Conservation (phyloP, 441 rosid species). For the Gossypium schwendimanii region DNA sequence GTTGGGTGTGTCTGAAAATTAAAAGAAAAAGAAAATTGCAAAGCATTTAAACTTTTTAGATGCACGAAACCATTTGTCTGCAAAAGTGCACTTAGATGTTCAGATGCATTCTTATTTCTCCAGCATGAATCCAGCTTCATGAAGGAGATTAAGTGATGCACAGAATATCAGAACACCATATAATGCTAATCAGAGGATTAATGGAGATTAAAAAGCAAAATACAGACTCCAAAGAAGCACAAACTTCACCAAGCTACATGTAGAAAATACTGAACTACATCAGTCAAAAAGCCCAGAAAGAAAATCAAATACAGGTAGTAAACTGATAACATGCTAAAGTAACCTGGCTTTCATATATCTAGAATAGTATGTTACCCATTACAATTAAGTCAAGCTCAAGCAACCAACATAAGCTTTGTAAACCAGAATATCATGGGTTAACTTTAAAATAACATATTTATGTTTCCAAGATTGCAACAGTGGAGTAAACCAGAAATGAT, state of each 20-base stretch:
- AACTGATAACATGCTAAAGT: background rate
- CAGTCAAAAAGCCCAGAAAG: background rate
- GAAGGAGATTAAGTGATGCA: background rate
- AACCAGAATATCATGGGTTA: background rate
- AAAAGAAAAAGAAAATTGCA: slow-evolving; percentile 15
- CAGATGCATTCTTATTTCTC: background rate
- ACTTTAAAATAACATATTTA: background rate
- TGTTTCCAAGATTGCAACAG: background rate
- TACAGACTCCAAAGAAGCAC: background rate
- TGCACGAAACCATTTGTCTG: background rate
- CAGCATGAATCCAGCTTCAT: background rate
- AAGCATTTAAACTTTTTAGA: background rate
- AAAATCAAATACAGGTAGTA: background rate
- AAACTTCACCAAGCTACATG: background rate
- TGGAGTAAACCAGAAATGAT: background rate
- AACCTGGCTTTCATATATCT: background rate
- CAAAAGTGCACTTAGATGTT: background rate
- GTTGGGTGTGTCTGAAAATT: slow-evolving; percentile 86
- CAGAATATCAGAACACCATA: background rate
- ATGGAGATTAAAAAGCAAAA: background rate
- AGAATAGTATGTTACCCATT: background rate
- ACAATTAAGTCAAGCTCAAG: background rate
- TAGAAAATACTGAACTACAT: background rate
- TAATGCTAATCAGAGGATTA: background rate
- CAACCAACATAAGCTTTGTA: background rate